These are phyloP conservation scores for Meyerozyma elateridarum DNA, from an alignment of 1,139 yeast species.

Conservation along the genomic window DNA sequence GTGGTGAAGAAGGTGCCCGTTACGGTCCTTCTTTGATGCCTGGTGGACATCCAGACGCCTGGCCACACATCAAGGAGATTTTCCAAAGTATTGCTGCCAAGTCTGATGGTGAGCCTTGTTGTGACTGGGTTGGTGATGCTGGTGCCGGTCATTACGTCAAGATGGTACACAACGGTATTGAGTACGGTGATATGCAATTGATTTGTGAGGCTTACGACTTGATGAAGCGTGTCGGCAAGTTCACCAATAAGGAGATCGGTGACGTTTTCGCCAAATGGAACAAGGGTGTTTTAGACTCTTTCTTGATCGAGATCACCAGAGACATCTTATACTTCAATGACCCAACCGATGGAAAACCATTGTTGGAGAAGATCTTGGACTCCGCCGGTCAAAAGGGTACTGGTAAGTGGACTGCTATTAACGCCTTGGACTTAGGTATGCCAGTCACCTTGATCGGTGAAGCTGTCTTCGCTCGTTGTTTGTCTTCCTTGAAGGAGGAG, in stretches of 20 bases:
- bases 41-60: slow-evolving; percentile 96
- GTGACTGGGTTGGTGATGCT: slow-evolving; percentile 99
- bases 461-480: slow-evolving; percentile 96
- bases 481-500: slow-evolving; percentile 88
- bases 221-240: slow-evolving; percentile 90
- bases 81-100: slow-evolving; percentile 97
- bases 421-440: slow-evolving; percentile 96
- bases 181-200: slow-evolving; percentile 99
- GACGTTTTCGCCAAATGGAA: slow-evolving; percentile 92
- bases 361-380: slow-evolving; percentile 94
- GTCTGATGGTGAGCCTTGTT: slow-evolving; percentile 97
- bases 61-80: slow-evolving; percentile 97
- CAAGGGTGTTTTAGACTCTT: slow-evolving; percentile 95
- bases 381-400: slow-evolving; percentile 99
- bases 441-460: slow-evolving; percentile 98
- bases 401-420: slow-evolving; percentile 99
- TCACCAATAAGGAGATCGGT: slow-evolving; percentile 88
- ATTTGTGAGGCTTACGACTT: slow-evolving; percentile 97
- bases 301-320: slow-evolving; percentile 94
- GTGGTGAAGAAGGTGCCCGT: slow-evolving; percentile 99
- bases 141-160: slow-evolving; percentile 99
- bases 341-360: slow-evolving; percentile 83
- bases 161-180: slow-evolving; percentile 99
- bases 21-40: slow-evolving; percentile 99
- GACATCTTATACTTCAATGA: slow-evolving; percentile 85